phyloP scores from a whole-genome alignment of 768 basidiomycete species.

The Xerocomus potaroensis region DNA sequence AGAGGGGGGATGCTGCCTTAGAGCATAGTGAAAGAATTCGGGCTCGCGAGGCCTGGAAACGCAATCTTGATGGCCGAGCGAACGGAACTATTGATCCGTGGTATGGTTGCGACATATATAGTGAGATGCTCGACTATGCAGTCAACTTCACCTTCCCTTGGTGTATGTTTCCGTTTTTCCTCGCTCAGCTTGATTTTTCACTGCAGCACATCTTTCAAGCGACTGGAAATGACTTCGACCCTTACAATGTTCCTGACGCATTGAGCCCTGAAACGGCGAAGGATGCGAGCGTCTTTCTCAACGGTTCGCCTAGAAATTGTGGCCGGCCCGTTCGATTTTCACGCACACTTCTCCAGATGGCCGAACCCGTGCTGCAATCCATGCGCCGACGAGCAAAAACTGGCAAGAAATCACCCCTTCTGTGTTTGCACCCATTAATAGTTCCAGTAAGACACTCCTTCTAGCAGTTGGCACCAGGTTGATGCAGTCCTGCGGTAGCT shows the following conservation, averaged over 20 bases:
- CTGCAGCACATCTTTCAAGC: no score
- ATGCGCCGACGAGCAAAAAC: conserved; percentile 61
- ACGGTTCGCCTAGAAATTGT: conserved; percentile 39
- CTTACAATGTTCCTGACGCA: conserved; percentile 8
- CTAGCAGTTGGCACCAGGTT: background rate
- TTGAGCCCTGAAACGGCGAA: conserved; percentile 41
- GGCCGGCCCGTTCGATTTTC: conserved; percentile 48
- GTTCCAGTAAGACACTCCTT: conserved; percentile 10
- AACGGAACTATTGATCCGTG: no score
- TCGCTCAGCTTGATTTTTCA: no score
- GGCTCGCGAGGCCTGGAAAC: no score
- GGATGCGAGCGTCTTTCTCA: conserved; percentile 55
- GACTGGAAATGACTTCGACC: conserved; percentile 1
- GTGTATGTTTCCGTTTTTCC: no score
- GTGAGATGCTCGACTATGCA: no score
- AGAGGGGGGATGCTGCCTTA: no score
- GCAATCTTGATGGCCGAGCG: no score
- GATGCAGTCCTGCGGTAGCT: conserved; percentile 3
- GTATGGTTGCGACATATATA: no score
- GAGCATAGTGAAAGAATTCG: no score
- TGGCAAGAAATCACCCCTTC: conserved; percentile 32
- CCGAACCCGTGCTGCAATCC: conserved; percentile 51
- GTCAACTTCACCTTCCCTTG: no score
- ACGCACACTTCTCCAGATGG: conserved; percentile 35
- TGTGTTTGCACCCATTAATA: conserved; percentile 14